phyloP scores from a whole-genome alignment of 768 basidiomycete species.

The Tulasnella sp. region DNA sequence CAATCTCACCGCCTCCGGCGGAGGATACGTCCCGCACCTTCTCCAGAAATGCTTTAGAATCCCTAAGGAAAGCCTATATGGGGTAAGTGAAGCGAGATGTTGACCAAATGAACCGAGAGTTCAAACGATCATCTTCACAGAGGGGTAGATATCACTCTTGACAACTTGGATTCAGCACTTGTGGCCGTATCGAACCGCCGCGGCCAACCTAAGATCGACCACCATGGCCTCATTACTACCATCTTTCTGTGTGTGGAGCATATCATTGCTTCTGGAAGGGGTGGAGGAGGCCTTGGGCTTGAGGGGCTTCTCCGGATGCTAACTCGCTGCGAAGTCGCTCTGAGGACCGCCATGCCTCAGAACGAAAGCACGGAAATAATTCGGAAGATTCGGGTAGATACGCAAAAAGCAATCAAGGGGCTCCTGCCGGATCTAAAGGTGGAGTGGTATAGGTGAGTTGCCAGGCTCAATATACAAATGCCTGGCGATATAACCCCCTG shows the following conservation, averaged over 20 bases:
- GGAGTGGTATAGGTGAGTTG: too few relatives aligned
- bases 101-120: background rate
- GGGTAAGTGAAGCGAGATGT: background rate
- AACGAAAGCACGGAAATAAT: too few relatives aligned
- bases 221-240: background rate
- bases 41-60: background rate
- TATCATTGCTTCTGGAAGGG: background rate
- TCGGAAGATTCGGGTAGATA: too few relatives aligned
- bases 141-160: background rate
- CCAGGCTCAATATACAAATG: too few relatives aligned
- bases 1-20: background rate
- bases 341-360: background rate
- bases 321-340: background rate
- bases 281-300: background rate
- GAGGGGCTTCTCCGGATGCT: background rate
- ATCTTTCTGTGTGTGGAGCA: background rate
- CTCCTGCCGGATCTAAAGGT: background rate
- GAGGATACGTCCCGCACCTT: accelerated
- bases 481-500: too few relatives aligned
- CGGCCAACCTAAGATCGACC: background rate
- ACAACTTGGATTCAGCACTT: background rate
- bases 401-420: too few relatives aligned
- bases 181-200: background rate
- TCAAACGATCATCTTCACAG: background rate
- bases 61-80: background rate